Evolutionary conservation across 2,329 filamentous ascomycete species (phyloP), one percentile per base, ranked within the genome.

Genomic region (Trichoderma breve): DNA sequence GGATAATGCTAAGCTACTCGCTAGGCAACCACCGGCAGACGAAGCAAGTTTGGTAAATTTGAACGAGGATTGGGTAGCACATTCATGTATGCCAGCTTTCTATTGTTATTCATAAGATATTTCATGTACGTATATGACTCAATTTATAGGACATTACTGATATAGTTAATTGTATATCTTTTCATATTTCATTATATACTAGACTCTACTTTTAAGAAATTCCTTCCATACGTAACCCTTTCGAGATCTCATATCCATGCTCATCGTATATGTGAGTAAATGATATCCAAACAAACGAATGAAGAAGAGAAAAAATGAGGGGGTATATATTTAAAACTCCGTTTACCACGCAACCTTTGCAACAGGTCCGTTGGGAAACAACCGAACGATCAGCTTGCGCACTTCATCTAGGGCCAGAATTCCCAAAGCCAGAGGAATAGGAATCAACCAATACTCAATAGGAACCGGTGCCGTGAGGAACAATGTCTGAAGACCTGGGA

Each of bases 371-470:
- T 80, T 80, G 2, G 86, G 86, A 70, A 82, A 86, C 7, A 78
- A 71, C 18, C 86, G 79, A 3, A 87, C 86, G 1, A 84, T 53
- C 28, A 84, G 75, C 78, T 88, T 89, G 43, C 86, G 81, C 7
- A 86, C 75, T 80, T 89, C 87, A 76, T 88, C 86, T 78, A 88
- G 84, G 32, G 80, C 72, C 39, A 89, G 75, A 7, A 89, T 83
- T 0, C 84, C 86, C 51, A 88, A 72, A 0, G 84, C 86, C 14
- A 88, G 77, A 7, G 85, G 84, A 28, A 87, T 76, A 1, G 86
- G 86, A 70, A 87, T 83, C 1, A 87, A 74, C 85, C 86, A 88
- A 68, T 83, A 86, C 78, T 87, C 82, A 39, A 87, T 81, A 0
- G 86, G 86, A 2, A 87, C 84, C 2, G 81, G 81, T 0, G 84